A percentile compares a stretch with the other conserved stretches of the same genome.
These are phyloP conservation scores for Gaultheria prostrata DNA, from an alignment of 148 eudicot species.

Conservation along the genomic window DNA sequence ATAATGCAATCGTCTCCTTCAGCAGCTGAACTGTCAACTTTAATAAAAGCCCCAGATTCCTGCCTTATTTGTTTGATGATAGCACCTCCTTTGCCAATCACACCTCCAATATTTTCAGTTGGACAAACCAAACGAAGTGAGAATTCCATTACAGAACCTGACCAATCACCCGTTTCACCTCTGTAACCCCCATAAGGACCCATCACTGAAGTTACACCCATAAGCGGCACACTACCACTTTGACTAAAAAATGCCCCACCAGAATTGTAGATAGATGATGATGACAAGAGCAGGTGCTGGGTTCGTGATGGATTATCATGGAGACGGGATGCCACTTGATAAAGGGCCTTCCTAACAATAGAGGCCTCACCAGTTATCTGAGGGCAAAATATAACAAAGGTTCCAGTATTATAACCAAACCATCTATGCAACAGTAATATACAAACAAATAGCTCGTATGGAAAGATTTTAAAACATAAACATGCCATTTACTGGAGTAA, in stretches of 20 bases:
- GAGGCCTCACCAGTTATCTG: constrained; percentile 78
- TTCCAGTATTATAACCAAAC: constrained; percentile 9
- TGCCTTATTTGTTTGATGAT: constrained; percentile 90
- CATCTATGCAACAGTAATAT: background rate
- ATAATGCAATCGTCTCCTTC: constrained; percentile 87
- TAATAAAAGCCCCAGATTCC: constrained; percentile 76
- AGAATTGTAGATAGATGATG: constrained; percentile 54
- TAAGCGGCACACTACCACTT: constrained; percentile 47
- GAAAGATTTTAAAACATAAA: background rate
- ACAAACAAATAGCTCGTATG: background rate
- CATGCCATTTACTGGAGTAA: background rate
- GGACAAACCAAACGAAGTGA: constrained; percentile 84
- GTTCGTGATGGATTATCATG: constrained; percentile 93
- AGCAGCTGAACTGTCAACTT: constrained; percentile 76
- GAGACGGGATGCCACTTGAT: constrained; percentile 72
- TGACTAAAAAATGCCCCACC: constrained; percentile 54
- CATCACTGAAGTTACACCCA: constrained; percentile 52
- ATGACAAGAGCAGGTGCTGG: constrained; percentile 72
- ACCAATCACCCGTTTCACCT: constrained; percentile 43
- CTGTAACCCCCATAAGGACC: constrained; percentile 72
- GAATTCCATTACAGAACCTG: constrained; percentile 61
- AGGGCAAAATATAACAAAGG: background rate
- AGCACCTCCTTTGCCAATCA: constrained; percentile 93
- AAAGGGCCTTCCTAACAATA: constrained; percentile 69
- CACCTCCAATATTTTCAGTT: constrained; percentile 81